Conservation (phyloP, 495 filamentous ascomycete species). For the Bathelium albidoporum region DNA sequence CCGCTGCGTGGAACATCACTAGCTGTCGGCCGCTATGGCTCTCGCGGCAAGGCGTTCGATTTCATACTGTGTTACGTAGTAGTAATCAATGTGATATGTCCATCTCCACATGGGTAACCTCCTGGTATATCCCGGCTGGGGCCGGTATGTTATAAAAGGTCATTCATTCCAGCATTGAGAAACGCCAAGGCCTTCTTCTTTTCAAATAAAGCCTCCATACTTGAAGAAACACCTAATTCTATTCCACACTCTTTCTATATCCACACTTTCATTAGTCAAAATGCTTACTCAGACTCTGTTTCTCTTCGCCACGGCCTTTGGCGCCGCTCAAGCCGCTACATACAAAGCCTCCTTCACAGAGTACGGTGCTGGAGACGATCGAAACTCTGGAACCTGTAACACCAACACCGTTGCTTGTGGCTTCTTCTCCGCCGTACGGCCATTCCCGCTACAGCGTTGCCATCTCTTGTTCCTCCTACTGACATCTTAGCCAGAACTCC, state of each 20-base stretch:
- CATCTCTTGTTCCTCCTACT: neutral
- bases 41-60: neutral
- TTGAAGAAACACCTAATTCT: neutral
- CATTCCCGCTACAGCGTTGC: neutral
- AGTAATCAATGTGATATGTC: neutral
- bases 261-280: neutral
- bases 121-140: neutral
- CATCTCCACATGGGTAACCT: neutral
- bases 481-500: neutral
- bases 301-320: slow-evolving; percentile 8
- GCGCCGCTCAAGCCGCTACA: neutral
- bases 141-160: neutral
- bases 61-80: neutral
- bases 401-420: slow-evolving; percentile 17
- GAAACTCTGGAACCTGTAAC: slow-evolving; percentile 16
- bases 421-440: slow-evolving; percentile 14
- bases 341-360: slow-evolving; percentile 23
- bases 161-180: neutral
- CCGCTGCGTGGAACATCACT: neutral
- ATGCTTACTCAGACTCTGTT: slow-evolving; percentile 15
- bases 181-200: neutral
- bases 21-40: neutral
- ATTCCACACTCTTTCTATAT: neutral
- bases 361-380: slow-evolving; percentile 16
- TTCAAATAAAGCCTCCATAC: neutral